Conservation (phyloP, 2,329 filamentous ascomycete species). For the Leptodontidium sp. region DNA sequence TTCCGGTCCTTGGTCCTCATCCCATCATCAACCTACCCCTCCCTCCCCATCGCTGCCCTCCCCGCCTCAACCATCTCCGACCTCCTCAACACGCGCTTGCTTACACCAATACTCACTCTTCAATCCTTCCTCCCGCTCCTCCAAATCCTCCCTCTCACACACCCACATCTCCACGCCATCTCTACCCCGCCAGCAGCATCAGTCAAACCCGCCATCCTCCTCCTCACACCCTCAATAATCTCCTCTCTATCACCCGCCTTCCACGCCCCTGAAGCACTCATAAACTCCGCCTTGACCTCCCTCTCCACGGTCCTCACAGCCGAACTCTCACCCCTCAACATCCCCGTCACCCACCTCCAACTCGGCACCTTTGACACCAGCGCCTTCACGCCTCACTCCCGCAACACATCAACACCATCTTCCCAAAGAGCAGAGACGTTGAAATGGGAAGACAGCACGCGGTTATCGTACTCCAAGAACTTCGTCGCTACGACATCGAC, state of each 20-base stretch:
- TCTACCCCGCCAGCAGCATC: conserved; percentile 50
- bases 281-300: conserved; percentile 86
- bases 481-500: conserved; percentile 61
- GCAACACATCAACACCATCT: conserved; percentile 46
- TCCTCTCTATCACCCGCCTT: conserved; percentile 81
- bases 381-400: conserved; percentile 62
- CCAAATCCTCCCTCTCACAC: conserved; percentile 59
- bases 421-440: conserved; percentile 63
- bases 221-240: conserved; percentile 83
- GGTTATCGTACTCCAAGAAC: conserved; percentile 68
- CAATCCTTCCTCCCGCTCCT: conserved; percentile 89
- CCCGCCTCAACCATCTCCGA: conserved; percentile 86
- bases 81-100: conserved; percentile 88
- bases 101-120: conserved; percentile 87
- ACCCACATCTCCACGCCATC: conserved; percentile 43
- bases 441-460: conserved; percentile 69
- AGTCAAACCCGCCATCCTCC: conserved; percentile 71
- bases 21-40: conserved; percentile 81
- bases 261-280: conserved; percentile 84
- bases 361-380: conserved; percentile 91
- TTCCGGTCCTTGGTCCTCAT: conserved; percentile 85
- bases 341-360: conserved; percentile 86
- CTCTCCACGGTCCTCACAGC: conserved; percentile 83
- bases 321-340: conserved; percentile 78
- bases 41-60: conserved; percentile 85